Percentiles rank a stretch among this genome's conserved stretches.
Conservation (phyloP, 371 early-diverging fungal species). For the Coemansia sp. region DNA sequence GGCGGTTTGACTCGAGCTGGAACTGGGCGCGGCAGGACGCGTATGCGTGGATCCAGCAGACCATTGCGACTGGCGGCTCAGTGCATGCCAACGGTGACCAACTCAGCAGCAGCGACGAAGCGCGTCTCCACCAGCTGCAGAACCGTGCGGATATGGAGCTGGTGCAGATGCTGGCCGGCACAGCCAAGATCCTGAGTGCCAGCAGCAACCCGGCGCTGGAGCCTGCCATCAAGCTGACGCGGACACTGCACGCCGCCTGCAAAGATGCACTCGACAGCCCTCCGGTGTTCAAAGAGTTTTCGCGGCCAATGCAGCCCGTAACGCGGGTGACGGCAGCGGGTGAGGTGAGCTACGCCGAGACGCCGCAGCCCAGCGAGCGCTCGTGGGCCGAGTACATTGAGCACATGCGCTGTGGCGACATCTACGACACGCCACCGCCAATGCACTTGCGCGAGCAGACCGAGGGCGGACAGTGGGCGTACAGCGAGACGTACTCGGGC, state of each 20-base stretch:
- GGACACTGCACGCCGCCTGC: constrained; percentile 7
- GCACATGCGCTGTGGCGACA: background rate
- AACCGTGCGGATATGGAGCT: constrained; percentile 10
- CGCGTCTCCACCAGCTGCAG: too few relatives aligned
- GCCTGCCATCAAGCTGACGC: constrained; percentile 6
- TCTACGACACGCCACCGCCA: constrained; percentile 57
- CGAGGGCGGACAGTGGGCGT: constrained; percentile 57
- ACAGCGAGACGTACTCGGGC: constrained; percentile 62
- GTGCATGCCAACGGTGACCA: too few relatives aligned
- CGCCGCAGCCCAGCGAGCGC: constrained; percentile 12
- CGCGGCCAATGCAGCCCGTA: constrained; percentile 80
- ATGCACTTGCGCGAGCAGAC: constrained; percentile 70
- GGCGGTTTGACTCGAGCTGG: constrained; percentile 89
- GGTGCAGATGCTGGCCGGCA: constrained; percentile 53
- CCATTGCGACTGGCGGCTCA: too few relatives aligned
- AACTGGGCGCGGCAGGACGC: too few relatives aligned
- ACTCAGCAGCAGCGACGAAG: too few relatives aligned
- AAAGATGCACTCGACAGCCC: background rate
- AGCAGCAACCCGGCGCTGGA: background rate
- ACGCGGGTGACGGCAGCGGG: constrained; percentile 75
- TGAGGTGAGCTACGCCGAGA: constrained; percentile 77
- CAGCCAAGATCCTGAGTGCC: constrained; percentile 38
- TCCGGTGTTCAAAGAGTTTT: constrained; percentile 59
- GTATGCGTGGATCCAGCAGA: too few relatives aligned
- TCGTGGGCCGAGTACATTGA: constrained; percentile 19